Conservation (phyloP, 1,284 basidiomycete species). For the Cutaneotrichosporon mucoides region DNA sequence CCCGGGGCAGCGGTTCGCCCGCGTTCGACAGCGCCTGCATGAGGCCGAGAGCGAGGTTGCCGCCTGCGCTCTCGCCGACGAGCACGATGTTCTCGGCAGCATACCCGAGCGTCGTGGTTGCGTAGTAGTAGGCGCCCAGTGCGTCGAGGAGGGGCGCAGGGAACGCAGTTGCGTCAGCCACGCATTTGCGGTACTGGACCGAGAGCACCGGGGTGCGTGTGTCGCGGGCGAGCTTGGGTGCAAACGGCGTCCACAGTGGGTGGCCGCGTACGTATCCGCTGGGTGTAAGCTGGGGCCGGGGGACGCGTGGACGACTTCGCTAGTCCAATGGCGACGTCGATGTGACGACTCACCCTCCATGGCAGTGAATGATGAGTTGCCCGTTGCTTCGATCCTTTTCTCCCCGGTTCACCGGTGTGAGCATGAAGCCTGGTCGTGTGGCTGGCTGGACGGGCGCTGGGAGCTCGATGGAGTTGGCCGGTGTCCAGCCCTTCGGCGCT, state of each 20-base stretch:
- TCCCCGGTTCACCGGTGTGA: neutral
- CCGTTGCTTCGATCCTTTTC: neutral
- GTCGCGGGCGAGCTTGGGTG: slow-evolving; percentile 5
- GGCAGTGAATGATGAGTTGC: neutral
- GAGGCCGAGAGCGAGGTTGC: slow-evolving; percentile 10
- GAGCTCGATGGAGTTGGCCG: neutral
- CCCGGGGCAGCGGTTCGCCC: neutral
- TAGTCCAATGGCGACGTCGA: neutral
- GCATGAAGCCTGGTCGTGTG: neutral
- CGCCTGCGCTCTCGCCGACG: slow-evolving; percentile 15
- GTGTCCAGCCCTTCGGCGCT: neutral
- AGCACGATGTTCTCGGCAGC: slow-evolving; percentile 10
- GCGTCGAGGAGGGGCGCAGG: slow-evolving; percentile 19
- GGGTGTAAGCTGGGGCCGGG: too few species aligned
- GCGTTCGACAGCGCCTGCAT: slow-evolving; percentile 6
- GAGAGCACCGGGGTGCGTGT: slow-evolving; percentile 12
- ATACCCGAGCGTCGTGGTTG: slow-evolving; percentile 9
- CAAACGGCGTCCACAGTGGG: slow-evolving; percentile 11
- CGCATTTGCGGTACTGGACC: slow-evolving; percentile 17
- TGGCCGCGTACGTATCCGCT: slow-evolving; percentile 16
- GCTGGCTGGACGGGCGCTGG: neutral
- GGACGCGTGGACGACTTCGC: neutral
- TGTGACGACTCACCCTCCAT: neutral
- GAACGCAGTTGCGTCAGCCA: slow-evolving; percentile 4
- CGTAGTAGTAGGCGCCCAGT: slow-evolving; percentile 16